Evolutionary conservation across 2,329 filamentous ascomycete species (phyloP), one percentile per base, ranked within the genome.

Genomic region (Botrytis squamosa): DNA sequence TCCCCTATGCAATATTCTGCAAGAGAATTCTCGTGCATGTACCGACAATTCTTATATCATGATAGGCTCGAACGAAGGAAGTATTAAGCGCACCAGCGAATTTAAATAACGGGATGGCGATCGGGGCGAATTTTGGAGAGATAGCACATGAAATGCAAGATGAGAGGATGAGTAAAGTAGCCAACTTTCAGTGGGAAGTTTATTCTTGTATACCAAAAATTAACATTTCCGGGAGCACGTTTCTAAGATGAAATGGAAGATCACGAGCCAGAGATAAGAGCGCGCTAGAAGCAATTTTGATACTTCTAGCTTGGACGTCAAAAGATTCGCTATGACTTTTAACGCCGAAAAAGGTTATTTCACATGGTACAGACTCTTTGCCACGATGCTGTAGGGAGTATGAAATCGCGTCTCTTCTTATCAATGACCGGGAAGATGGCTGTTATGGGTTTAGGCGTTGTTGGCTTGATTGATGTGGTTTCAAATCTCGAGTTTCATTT

Each of bases 301-400:
- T 52, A 67, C 65, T 52, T 67, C 64, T 67, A 67, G 64, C 64
- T 68, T 55, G 46, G 8, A 52, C 33, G 12, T n/a, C 33, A 38
- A 68, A 18, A 18, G 33, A 38, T 42, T 40, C 25, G 46, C 33
- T 55, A 29, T 55, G 65, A 55, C 46, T 55, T 55, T 12, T 38
- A n/a, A 29, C 4, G n/a, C 62, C 40, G 25, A 64, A 22, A 38
- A 63, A 16, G 25, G 60, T 63, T 64, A 42, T 64, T 64, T 64
- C 1, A 64, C n/a, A 14, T 64, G 25, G 25, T 16, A 29, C 22
- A 20, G 9, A 18, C 16, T 67, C 22, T 29, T 18, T 55, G 46
- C 36, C 46, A 67, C 33, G n/a, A 55, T 40, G n/a, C 25, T 20
- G 6, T 55, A 29, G 52, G 22, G 33, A 38, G 46, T 67, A 40